Conservation (phyloP, 768 basidiomycete species). For the Mycena alexandri region DNA sequence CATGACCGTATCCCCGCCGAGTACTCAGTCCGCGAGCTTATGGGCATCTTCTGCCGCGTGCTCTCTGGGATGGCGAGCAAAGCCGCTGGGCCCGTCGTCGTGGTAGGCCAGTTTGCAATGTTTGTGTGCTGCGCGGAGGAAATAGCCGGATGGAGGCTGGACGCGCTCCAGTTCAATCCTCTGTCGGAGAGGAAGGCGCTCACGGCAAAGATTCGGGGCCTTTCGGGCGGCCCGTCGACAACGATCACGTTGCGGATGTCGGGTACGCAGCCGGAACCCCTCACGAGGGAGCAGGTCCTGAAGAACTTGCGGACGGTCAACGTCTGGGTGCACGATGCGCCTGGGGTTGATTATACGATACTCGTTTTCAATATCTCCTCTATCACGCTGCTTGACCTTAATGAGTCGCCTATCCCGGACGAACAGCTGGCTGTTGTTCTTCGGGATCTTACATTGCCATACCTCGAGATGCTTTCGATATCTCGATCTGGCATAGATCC, state of each 20-base stretch:
- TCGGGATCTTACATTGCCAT: not conserved
- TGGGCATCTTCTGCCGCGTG: not conserved
- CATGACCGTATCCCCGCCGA: not conserved
- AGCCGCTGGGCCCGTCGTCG: not conserved
- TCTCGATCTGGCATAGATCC: not conserved
- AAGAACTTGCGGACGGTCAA: no score
- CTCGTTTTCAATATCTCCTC: not conserved
- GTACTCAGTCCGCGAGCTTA: not conserved
- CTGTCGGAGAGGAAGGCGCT: no score
- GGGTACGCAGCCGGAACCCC: no score
- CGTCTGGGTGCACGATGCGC: no score
- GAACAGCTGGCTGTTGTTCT: not conserved
- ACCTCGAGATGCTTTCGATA: not conserved
- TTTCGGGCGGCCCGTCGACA: no score
- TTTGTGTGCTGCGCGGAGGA: not conserved
- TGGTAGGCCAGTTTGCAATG: not conserved
- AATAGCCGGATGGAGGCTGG: not conserved
- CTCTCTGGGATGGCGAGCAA: conserved; percentile 3
- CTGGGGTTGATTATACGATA: not conserved
- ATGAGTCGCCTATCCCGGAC: not conserved
- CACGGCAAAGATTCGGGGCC: not conserved
- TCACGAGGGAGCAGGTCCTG: no score
- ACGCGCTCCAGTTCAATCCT: not conserved
- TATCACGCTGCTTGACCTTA: not conserved
- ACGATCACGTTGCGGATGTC: no score